phyloP scores from a whole-genome alignment of 169 alveolate species.

The Eimeria tenella region DNA sequence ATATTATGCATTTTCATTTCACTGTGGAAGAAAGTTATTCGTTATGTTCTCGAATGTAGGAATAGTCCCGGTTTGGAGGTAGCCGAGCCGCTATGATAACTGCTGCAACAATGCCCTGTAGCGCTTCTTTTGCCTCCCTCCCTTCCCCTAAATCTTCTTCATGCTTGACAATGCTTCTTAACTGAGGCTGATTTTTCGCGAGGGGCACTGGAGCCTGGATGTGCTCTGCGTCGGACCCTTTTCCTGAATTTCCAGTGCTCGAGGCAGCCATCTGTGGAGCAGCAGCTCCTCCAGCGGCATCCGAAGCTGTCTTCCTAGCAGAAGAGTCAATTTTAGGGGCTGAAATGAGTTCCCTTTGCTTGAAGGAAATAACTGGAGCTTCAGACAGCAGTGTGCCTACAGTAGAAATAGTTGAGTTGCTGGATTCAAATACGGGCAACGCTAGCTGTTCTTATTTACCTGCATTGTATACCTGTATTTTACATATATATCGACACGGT shows the following conservation, averaged over 20 bases:
- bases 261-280: neutral
- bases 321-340: neutral
- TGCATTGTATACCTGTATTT: conserved; percentile 15
- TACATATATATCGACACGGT: too few species aligned
- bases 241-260: neutral
- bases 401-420: neutral
- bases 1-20: too few species aligned
- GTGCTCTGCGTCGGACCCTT: neutral
- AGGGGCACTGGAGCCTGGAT: neutral
- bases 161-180: neutral
- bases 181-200: too few species aligned
- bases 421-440: neutral
- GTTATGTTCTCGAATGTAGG: too few species aligned
- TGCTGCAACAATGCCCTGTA: neutral
- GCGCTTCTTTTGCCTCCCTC: neutral
- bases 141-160: neutral
- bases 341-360: neutral
- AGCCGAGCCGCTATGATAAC: conserved; percentile 37
- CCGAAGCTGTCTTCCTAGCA: neutral
- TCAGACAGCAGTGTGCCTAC: neutral
- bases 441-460: neutral
- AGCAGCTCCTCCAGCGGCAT: neutral
- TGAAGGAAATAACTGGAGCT: conserved; percentile 4
- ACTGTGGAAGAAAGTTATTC: too few species aligned
- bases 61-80: neutral